Evolutionary conservation across 2,329 filamentous ascomycete species (phyloP), one percentile per base, ranked within the genome.

Genomic region (Incumbomyces delicatus): DNA sequence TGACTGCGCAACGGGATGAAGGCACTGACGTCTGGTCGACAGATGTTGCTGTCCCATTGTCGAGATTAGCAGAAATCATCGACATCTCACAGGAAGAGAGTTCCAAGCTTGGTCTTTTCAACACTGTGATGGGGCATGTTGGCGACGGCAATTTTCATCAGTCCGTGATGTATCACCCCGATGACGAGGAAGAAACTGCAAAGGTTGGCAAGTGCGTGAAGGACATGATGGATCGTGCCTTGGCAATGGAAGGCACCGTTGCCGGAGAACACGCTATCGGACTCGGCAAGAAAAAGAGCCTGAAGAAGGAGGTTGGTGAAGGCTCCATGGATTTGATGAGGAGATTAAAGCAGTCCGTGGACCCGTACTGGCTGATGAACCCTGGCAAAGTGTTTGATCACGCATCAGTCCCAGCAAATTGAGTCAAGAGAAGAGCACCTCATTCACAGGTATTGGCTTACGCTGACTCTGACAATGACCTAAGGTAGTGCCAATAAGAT

Each of bases 91-190:
- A 44, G 33, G 22, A 36, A 20, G 41, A 44, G 17, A 44, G 41
- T 14, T 44, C 41, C 13, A n/a, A 35, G 31, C 72, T 95, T 10
- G 87, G 87, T 0, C 68, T 95, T 1, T 94, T 95, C 61, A 87
- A 87, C 1, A 88, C 84, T 58, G 85, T 94, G 22, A 71, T 95
- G 3, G 89, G 89, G 2, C 89, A 95, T 60, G 83, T 95, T 47
- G 89, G 89, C 11, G 89, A 95, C 60, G 89, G 89, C 32, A 95
- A 95, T 65, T 95, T 95, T 69, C 89, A 95, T 63, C 83, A 89
- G 62, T 86, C 83, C 61, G 92, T 95, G 66, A 83, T 95, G 67
- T 95, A 94, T 63, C 79, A 92, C 65, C 76, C 77, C 20, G 74
- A 72, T 18, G 73, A 88, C 46, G 74, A 77, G 2, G 78, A 73